phyloP scores from a whole-genome alignment of 108 stramenopile species.

The Nannochloropsis gaditana region DNA sequence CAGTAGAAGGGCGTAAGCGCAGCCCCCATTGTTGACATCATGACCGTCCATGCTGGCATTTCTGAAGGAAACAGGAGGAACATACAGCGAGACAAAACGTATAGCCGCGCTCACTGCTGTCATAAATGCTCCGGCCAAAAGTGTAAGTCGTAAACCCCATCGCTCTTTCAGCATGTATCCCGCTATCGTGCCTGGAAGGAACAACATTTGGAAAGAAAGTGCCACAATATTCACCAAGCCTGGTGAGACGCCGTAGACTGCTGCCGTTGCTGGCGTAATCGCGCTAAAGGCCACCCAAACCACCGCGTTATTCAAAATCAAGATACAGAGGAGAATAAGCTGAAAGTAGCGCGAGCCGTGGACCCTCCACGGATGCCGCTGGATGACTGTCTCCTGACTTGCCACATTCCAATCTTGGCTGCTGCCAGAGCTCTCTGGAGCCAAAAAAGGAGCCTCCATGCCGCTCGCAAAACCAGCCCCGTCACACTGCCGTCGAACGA shows the following conservation, averaged over 20 bases:
- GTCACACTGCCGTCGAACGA: too few relatives aligned
- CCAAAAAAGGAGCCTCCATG: not conserved
- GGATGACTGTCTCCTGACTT: not conserved
- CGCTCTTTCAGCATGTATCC: not conserved
- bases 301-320: constrained; percentile 23
- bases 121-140: not conserved
- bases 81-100: not conserved
- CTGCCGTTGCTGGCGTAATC: not conserved
- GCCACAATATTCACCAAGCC: not conserved
- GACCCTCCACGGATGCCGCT: not conserved
- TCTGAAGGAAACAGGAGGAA: not conserved
- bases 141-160: not conserved
- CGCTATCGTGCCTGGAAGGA: not conserved
- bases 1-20: not conserved
- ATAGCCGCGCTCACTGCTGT: not conserved
- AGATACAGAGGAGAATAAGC: not conserved
- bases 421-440: not conserved
- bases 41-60: too few relatives aligned
- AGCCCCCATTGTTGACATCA: not conserved
- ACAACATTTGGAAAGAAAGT: not conserved
- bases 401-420: not conserved
- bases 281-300: constrained; percentile 21
- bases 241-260: not conserved
- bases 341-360: not conserved
- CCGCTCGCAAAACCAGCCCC: too few relatives aligned